Percentiles rank a stretch among this genome's conserved stretches.
These are phyloP conservation scores for Zasmidium angulare DNA, from an alignment of 2,329 filamentous ascomycete genomes.

Conservation along the genomic window DNA sequence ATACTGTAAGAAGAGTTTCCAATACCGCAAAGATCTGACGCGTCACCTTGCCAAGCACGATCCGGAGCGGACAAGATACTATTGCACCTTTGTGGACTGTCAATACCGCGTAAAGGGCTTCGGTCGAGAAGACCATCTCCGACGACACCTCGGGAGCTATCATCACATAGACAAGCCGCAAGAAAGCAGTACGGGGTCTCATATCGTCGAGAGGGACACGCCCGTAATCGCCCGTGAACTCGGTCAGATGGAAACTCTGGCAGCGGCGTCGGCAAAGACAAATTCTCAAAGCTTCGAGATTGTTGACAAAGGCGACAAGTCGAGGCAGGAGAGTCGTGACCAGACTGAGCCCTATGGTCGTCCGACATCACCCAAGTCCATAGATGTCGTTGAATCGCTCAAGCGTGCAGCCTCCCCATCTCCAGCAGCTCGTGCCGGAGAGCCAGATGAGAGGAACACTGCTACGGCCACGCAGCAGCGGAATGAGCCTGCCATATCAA, in stretches of 20 bases:
- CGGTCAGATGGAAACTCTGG: too few species aligned
- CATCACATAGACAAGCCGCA: conserved; percentile 10
- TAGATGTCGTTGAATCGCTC: too few species aligned
- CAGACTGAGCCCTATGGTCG: too few species aligned
- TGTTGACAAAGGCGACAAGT: too few species aligned
- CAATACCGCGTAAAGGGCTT: conserved; percentile 23
- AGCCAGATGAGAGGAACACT: conserved; percentile 69
- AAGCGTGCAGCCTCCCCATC: too few species aligned
- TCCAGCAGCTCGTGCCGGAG: conserved; percentile 94
- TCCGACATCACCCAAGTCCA: too few species aligned
- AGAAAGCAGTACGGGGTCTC: too few species aligned
- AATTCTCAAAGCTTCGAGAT: too few species aligned
- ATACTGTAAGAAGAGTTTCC: conserved; percentile 23
- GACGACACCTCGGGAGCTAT: conserved; percentile 19
- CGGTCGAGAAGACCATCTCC: conserved; percentile 22
- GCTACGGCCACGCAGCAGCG: conserved; percentile 26
- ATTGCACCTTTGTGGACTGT: conserved; percentile 17
- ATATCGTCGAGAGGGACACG: too few species aligned
- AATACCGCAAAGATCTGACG: conserved; percentile 22
- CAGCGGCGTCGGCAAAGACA: too few species aligned
- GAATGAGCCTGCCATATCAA: conserved; percentile 71
- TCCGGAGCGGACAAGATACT: conserved; percentile 19
- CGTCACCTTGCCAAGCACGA: conserved; percentile 23
- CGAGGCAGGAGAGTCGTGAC: too few species aligned
- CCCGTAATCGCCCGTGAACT: too few species aligned